Conservation (phyloP, 2,329 filamentous ascomycete genomes). For the Diaporthe capsici region DNA sequence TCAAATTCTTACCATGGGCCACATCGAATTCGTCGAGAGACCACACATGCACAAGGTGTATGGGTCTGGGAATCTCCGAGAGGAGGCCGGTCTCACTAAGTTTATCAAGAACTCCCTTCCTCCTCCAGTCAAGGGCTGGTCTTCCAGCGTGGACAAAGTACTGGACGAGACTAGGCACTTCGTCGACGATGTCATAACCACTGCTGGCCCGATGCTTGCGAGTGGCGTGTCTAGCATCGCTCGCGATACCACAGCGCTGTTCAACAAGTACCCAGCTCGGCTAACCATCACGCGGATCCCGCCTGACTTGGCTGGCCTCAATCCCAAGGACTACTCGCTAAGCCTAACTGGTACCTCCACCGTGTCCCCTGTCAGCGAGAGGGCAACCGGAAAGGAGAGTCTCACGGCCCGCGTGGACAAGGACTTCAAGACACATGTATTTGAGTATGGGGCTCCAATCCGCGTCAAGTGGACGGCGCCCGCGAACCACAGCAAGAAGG, state of each 20-base stretch:
- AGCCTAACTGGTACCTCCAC: conserved; percentile 76
- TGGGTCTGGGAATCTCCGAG: conserved; percentile 79
- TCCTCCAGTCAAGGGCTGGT: conserved; percentile 84
- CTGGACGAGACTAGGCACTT: conserved; percentile 89
- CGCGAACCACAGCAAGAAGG: conserved; percentile 86
- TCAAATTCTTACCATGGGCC: conserved; percentile 86
- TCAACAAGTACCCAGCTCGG: conserved; percentile 90
- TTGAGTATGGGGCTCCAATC: conserved; percentile 93
- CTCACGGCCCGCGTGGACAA: conserved; percentile 77
- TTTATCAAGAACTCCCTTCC: conserved; percentile 91
- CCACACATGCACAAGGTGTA: conserved; percentile 99
- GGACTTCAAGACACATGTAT: conserved; percentile 80
- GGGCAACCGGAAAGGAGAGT: conserved; percentile 80
- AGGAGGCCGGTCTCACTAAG: conserved; percentile 92
- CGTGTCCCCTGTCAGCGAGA: conserved; percentile 67
- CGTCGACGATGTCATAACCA: conserved; percentile 91
- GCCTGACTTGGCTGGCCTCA: conserved; percentile 83
- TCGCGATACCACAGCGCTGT: conserved; percentile 87
- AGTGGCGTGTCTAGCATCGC: conserved; percentile 89
- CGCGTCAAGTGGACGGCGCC: conserved; percentile 93
- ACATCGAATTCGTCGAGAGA: conserved; percentile 93
- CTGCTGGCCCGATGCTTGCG: conserved; percentile 86
- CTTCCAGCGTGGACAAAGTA: conserved; percentile 88
- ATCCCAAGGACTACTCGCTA: conserved; percentile 85
- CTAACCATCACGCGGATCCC: conserved; percentile 86